phyloP scores from a whole-genome alignment of 441 rosid genomes.

The Cnidoscolus chayamansa region DNA sequence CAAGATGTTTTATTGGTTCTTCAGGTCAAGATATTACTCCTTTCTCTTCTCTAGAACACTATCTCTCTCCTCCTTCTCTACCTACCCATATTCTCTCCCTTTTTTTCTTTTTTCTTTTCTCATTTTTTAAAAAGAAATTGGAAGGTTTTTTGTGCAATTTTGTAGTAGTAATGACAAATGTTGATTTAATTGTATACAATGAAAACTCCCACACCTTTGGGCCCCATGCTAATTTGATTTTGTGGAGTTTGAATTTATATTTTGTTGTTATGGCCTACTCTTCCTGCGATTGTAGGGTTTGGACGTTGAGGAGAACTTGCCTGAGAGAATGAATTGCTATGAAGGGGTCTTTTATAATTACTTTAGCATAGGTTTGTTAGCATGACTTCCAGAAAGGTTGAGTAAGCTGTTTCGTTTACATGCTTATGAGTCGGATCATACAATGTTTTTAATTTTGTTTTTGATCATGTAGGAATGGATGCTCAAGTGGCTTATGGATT shows the following conservation, averaged over 20 bases:
- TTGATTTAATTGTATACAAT: background rate
- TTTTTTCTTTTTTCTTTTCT: too few species aligned
- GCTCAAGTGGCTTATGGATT: conserved; percentile 97
- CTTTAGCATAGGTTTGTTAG: conserved; percentile 69
- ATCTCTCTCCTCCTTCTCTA: too few species aligned
- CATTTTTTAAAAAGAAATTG: too few species aligned
- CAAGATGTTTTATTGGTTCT: too few species aligned
- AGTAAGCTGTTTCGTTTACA: background rate
- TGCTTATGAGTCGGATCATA: background rate
- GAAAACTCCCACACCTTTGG: conserved; percentile 11
- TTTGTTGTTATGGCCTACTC: conserved; percentile 17
- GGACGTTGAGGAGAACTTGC: conserved; percentile 55
- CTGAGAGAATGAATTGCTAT: conserved; percentile 51
- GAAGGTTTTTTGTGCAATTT: background rate
- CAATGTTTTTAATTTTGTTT: conserved; percentile 13
- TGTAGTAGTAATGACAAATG: background rate
- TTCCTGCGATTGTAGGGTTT: conserved; percentile 45
- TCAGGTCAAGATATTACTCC: too few species aligned
- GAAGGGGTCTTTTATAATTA: conserved; percentile 92
- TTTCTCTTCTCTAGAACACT: too few species aligned
- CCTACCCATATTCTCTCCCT: background rate
- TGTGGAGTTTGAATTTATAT: background rate
- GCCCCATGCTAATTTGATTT: background rate
- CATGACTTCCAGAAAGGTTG: background rate
- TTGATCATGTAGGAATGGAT: conserved; percentile 71